These are phyloP conservation scores for Fusarium sp. DNA, from an alignment of 2,329 filamentous ascomycete species.

Conservation along the genomic window DNA sequence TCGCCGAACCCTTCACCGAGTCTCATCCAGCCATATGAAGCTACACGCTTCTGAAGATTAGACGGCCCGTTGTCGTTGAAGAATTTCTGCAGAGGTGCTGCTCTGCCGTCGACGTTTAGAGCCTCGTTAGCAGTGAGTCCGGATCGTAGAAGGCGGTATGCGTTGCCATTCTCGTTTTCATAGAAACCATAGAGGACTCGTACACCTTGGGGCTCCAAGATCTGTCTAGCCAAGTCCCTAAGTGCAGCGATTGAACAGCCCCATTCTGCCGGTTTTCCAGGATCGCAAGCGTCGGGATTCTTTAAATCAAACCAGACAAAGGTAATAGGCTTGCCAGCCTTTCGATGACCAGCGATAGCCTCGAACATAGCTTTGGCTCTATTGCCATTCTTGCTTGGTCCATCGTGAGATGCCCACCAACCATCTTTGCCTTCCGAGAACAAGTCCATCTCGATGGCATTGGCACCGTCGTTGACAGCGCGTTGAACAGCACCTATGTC, in stretches of 20 bases:
- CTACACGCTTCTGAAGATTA: neutral
- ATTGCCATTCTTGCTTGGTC: neutral
- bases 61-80: neutral
- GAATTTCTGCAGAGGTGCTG: neutral
- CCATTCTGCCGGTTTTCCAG: neutral
- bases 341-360: neutral
- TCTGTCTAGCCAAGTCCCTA: neutral
- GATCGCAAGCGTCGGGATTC: neutral
- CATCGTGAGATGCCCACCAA: neutral
- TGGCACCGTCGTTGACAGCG: neutral
- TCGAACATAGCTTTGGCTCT: neutral
- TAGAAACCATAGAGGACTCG: neutral
- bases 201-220: neutral
- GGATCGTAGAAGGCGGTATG: neutral
- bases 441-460: neutral
- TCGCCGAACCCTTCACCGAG: neutral
- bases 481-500: neutral
- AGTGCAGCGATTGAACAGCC: neutral
- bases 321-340: neutral
- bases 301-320: conserved; percentile 1
- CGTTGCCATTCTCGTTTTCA: neutral
- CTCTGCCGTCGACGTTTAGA: neutral
- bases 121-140: neutral
- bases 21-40: neutral
- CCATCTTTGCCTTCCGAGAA: neutral